Conservation (phyloP, 179 eudicot genomes). For the Carnegiea gigantea region DNA sequence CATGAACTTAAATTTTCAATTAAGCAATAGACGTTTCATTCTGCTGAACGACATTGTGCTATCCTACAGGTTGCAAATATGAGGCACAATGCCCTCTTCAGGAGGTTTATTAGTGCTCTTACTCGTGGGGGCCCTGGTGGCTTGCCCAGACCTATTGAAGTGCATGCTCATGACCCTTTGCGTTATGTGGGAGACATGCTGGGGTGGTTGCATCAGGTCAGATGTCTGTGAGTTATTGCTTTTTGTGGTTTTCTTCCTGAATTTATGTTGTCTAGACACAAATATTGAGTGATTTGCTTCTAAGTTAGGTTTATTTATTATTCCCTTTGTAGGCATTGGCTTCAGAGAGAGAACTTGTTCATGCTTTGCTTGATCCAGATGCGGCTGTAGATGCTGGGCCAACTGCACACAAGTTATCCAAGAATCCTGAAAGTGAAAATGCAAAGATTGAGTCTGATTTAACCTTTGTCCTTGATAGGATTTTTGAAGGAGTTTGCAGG, state of each 20-base stretch:
- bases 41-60: background rate
- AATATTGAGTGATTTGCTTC: background rate
- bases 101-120: conserved; percentile 96
- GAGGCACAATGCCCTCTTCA: conserved; percentile 94
- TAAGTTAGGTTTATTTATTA: background rate
- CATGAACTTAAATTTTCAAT: conserved; percentile 10
- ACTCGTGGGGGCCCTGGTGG: conserved; percentile 99
- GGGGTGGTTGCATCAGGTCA: conserved; percentile 96
- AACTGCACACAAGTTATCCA: conserved; percentile 65
- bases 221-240: background rate
- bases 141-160: conserved; percentile 98
- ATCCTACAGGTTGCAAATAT: conserved; percentile 80
- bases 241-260: background rate
- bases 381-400: conserved; percentile 73
- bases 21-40: background rate
- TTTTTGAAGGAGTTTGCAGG: conserved; percentile 97
- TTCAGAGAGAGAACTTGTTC: conserved; percentile 98
- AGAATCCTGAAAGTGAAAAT: conserved; percentile 45
- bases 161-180: conserved; percentile 98
- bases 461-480: conserved; percentile 95
- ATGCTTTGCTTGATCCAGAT: conserved; percentile 93
- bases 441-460: conserved; percentile 74
- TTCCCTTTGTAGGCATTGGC: conserved; percentile 75
- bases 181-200: conserved; percentile 98
- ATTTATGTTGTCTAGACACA: background rate